A percentile compares a stretch with the other conserved stretches of the same genome.
phyloP scores from a whole-genome alignment of 306 rosid genomes.

The Quercus mongolica region DNA sequence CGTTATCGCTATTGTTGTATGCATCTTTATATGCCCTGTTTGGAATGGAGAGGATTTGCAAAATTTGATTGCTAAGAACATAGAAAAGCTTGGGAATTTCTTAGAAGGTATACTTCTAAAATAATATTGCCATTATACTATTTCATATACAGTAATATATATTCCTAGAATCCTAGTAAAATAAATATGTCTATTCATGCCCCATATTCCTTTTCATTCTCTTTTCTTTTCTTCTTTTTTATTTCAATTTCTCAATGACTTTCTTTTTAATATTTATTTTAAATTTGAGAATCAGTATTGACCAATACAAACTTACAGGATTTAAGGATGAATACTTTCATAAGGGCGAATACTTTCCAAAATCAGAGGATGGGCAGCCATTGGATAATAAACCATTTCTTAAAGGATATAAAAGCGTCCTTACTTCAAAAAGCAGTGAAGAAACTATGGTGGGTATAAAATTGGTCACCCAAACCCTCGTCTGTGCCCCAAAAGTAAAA shows the following conservation, averaged over 20 bases:
- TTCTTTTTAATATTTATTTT: neutral
- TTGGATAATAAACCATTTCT: constrained; percentile 17
- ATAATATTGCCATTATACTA: too few relatives aligned
- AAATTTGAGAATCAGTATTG: neutral
- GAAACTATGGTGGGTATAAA: constrained; percentile 44
- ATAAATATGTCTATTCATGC: too few relatives aligned
- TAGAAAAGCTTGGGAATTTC: constrained; percentile 36
- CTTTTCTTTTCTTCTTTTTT: neutral
- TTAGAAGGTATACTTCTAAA: constrained; percentile 31
- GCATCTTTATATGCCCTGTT: constrained; percentile 38
- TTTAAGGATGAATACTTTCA: constrained; percentile 40
- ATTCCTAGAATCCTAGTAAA: neutral
- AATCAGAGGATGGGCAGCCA: constrained; percentile 19
- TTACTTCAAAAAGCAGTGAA: constrained; percentile 46
- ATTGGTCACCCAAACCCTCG: too few relatives aligned
- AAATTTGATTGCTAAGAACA: constrained; percentile 26
- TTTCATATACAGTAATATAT: too few relatives aligned
- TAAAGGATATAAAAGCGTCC: constrained; percentile 47
- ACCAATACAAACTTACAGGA: constrained; percentile 18
- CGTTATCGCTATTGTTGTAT: constrained; percentile 20
- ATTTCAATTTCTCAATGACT: neutral
- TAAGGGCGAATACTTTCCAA: constrained; percentile 30
- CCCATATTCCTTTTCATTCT: too few relatives aligned
- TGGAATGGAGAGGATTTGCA: constrained; percentile 57
- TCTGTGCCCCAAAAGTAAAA: too few relatives aligned